Evolutionary conservation across 306 rosid genomes (phyloP).

Genomic region (Glycine tomentella): DNA sequence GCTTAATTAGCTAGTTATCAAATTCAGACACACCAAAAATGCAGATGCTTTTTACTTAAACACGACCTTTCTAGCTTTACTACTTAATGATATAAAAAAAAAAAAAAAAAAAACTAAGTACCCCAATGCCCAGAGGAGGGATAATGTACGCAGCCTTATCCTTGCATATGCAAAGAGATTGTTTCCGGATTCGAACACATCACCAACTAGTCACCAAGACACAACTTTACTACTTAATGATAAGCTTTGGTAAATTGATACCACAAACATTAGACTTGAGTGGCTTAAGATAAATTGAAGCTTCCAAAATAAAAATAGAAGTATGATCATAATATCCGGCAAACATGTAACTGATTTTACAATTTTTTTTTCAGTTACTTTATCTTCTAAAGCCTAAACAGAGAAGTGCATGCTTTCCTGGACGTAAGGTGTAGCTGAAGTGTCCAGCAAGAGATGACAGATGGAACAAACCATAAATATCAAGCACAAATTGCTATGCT

Average conservation of each 20-base stretch:
- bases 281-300: slow-evolving; percentile 30
- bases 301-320: neutral
- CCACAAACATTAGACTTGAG: slow-evolving; percentile 19
- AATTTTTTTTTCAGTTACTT: neutral
- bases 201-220: no score
- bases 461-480: slow-evolving; percentile 5
- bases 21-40: slow-evolving; percentile 27
- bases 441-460: neutral
- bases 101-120: no score
- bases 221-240: slow-evolving; percentile 14
- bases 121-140: no score
- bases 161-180: no score
- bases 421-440: neutral
- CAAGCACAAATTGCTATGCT: neutral
- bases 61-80: neutral
- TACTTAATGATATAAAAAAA: slow-evolving; percentile 25
- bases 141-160: no score
- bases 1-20: slow-evolving; percentile 29
- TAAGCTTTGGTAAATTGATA: slow-evolving; percentile 10
- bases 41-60: slow-evolving; percentile 1
- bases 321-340: neutral
- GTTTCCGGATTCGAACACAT: no score
- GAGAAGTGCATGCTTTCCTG: slow-evolving; percentile 3
- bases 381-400: slow-evolving; percentile 36
- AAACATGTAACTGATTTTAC: slow-evolving; percentile 9